Conservation (phyloP, 148 eudicot species). For the Salicornia ramosissima region DNA sequence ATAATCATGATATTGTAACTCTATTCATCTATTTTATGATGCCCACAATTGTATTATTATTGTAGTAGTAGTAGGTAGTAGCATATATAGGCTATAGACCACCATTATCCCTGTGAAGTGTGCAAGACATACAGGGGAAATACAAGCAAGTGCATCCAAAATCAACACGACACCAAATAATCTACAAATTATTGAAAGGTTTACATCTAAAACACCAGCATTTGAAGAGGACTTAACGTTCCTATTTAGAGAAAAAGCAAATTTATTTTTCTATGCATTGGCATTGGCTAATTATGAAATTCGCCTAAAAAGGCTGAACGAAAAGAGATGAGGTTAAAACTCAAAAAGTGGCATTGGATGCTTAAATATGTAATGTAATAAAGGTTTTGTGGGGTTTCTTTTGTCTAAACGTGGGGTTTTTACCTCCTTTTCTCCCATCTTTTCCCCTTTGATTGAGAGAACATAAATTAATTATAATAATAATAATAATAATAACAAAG, state of each 20-base stretch:
- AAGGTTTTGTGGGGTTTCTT: constrained; percentile 52
- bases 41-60: too few relatives aligned
- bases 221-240: constrained; percentile 23
- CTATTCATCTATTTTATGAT: too few relatives aligned
- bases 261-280: not conserved
- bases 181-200: constrained; percentile 13
- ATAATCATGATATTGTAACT: too few relatives aligned
- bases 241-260: constrained; percentile 18
- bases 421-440: not conserved
- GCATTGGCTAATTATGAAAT: not conserved
- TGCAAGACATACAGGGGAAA: constrained; percentile 1
- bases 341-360: constrained; percentile 59
- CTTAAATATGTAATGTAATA: constrained; percentile 32
- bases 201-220: constrained; percentile 14
- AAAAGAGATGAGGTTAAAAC: not conserved
- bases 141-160: constrained; percentile 40
- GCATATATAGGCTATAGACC: not conserved
- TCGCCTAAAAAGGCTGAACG: constrained; percentile 68
- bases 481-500: too few relatives aligned
- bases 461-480: too few relatives aligned
- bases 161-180: constrained; percentile 1
- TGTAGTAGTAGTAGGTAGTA: too few relatives aligned
- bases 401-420: constrained; percentile 32
- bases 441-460: constrained; percentile 6
- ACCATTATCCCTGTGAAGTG: not conserved